These are phyloP conservation scores for Hibiscus syriacus DNA, from an alignment of 345 rosid genomes.

Conservation along the genomic window DNA sequence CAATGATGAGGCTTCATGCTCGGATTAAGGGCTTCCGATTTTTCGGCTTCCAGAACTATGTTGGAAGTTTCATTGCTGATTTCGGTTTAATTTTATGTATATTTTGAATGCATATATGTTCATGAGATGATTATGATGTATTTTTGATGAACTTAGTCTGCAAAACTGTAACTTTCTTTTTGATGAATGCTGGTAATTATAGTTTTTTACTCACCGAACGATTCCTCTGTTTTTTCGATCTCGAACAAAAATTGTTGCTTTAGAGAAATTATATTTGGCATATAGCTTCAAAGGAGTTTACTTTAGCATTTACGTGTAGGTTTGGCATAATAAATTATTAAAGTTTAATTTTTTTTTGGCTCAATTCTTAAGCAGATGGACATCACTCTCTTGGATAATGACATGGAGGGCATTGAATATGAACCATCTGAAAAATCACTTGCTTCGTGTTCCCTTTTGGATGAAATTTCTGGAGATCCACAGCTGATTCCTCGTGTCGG, in stretches of 20 bases:
- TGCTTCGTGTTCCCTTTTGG: conserved; percentile 26
- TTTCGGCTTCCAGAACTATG: background rate
- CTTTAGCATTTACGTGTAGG: background rate
- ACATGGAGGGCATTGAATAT: conserved; percentile 28
- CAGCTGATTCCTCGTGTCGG: conserved; percentile 51
- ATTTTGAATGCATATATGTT: background rate
- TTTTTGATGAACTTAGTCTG: background rate
- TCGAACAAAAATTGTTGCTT: background rate
- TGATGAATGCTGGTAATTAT: background rate
- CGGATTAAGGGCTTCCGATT: background rate
- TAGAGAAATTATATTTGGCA: background rate
- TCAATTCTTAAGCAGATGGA: conserved; percentile 30
- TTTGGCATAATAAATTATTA: too few relatives aligned
- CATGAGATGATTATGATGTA: background rate
- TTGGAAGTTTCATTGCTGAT: background rate
- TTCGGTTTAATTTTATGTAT: background rate
- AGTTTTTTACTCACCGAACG: background rate
- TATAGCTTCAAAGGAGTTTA: background rate
- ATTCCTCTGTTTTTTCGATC: background rate
- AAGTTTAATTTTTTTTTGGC: too few relatives aligned
- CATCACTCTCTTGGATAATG: conserved; percentile 16
- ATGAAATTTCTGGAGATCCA: conserved; percentile 38
- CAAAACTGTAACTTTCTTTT: background rate
- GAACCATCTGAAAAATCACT: conserved; percentile 22
- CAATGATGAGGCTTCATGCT: background rate